Evolutionary conservation across 768 basidiomycete species (phyloP).

Genomic region (Tulasnella sp.): DNA sequence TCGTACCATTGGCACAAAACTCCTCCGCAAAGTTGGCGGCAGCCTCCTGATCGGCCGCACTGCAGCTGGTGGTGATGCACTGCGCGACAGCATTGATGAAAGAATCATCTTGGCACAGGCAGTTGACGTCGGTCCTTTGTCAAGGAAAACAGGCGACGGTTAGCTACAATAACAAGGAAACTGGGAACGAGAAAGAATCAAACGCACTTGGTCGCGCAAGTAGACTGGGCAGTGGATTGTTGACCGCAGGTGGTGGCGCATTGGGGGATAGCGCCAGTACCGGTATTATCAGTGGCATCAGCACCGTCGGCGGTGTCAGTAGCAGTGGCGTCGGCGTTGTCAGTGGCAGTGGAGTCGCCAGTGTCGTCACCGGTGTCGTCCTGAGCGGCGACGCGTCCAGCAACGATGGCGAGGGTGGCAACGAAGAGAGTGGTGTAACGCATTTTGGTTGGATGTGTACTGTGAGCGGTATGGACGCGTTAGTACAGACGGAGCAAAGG

Average conservation of each 20-base stretch:
- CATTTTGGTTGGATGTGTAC: not conserved
- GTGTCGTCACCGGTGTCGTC: not conserved
- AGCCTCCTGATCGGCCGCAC: not conserved
- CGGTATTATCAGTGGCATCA: not conserved
- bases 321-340: not conserved
- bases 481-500: not conserved
- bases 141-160: not conserved
- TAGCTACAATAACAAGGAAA: not conserved
- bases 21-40: not conserved
- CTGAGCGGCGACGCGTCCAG: not conserved
- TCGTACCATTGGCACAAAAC: not conserved
- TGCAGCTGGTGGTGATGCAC: not conserved
- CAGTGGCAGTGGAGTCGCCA: not conserved
- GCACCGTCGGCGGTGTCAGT: not conserved
- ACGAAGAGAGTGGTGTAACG: not conserved
- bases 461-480: not conserved
- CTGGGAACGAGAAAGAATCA: not conserved
- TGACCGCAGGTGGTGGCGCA: not conserved
- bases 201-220: not conserved
- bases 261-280: no score
- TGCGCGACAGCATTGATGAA: not conserved
- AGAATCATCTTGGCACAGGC: not conserved
- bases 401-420: not conserved
- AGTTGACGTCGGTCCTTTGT: not conserved
- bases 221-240: not conserved